Percentiles rank a stretch among this genome's conserved stretches.
phyloP scores from a whole-genome alignment of 2,329 filamentous ascomycete species.

The Aspergillus pseudotamarii region DNA sequence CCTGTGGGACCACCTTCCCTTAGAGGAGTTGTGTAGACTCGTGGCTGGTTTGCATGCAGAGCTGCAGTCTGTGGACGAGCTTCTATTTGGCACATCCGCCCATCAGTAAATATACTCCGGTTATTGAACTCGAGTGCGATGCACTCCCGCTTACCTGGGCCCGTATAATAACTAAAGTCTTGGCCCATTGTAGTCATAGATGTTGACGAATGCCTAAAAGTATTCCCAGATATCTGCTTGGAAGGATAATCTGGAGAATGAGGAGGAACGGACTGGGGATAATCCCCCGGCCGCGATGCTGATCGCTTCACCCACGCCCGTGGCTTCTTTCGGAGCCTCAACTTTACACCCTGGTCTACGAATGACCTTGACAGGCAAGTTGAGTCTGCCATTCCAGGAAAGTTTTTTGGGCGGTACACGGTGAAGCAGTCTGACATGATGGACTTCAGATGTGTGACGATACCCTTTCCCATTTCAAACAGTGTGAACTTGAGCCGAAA shows the following conservation, averaged over 20 bases:
- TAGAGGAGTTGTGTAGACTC: too few relatives aligned
- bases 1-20: too few relatives aligned
- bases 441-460: slow-evolving; percentile 55
- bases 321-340: slow-evolving; percentile 81
- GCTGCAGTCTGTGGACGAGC: too few relatives aligned
- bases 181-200: too few relatives aligned
- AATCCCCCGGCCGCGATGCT: slow-evolving; percentile 41
- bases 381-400: slow-evolving; percentile 78
- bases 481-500: slow-evolving; percentile 77
- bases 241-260: slow-evolving; percentile 41
- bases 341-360: slow-evolving; percentile 81
- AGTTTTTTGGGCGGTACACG: slow-evolving; percentile 62
- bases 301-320: slow-evolving; percentile 54
- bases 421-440: slow-evolving; percentile 70
- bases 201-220: too few relatives aligned
- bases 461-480: slow-evolving; percentile 67
- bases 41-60: too few relatives aligned
- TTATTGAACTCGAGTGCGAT: too few relatives aligned
- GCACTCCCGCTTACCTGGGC: too few relatives aligned
- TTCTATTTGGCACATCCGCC: too few relatives aligned
- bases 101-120: too few relatives aligned
- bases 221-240: too few relatives aligned
- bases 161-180: too few relatives aligned
- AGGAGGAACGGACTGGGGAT: slow-evolving; percentile 35
- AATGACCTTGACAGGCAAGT: slow-evolving; percentile 80